A percentile compares a stretch with the other conserved stretches of the same genome.
These are phyloP conservation scores for Fusarium circinatum DNA, from an alignment of 2,329 filamentous ascomycete genomes.

Conservation along the genomic window DNA sequence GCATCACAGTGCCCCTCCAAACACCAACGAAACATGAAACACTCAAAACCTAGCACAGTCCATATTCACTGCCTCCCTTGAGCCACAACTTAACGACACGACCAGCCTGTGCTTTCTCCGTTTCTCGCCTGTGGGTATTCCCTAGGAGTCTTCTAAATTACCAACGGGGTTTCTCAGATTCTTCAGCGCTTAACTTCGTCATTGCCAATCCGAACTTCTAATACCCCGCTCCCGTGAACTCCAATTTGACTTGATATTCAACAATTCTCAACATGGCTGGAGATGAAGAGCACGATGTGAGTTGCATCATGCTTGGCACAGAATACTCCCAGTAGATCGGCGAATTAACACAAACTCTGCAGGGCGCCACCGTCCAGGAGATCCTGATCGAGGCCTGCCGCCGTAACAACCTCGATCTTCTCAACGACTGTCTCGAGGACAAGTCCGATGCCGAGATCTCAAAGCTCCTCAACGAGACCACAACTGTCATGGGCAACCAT, in stretches of 20 bases:
- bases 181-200: not conserved
- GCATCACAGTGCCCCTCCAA: constrained; percentile 30
- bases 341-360: not conserved
- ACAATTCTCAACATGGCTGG: constrained; percentile 32
- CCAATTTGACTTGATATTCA: not conserved
- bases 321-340: not conserved
- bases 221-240: constrained; percentile 33
- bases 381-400: constrained; percentile 92
- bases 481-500: constrained; percentile 86
- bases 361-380: constrained; percentile 86
- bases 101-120: not conserved
- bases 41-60: constrained; percentile 3
- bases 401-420: constrained; percentile 88
- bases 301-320: not conserved
- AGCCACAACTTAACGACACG: constrained; percentile 13
- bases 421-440: constrained; percentile 76
- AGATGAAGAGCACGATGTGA: constrained; percentile 53
- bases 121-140: not conserved
- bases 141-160: not conserved
- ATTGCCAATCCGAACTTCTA: constrained; percentile 3
- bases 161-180: not conserved
- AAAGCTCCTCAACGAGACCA: constrained; percentile 84
- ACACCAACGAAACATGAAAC: constrained; percentile 19
- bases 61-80: constrained; percentile 21
- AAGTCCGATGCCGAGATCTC: constrained; percentile 74